Percentiles rank a stretch among this genome's conserved stretches.
Conservation (phyloP, 139 green algal species). For the Tetratostichococcus sp. region DNA sequence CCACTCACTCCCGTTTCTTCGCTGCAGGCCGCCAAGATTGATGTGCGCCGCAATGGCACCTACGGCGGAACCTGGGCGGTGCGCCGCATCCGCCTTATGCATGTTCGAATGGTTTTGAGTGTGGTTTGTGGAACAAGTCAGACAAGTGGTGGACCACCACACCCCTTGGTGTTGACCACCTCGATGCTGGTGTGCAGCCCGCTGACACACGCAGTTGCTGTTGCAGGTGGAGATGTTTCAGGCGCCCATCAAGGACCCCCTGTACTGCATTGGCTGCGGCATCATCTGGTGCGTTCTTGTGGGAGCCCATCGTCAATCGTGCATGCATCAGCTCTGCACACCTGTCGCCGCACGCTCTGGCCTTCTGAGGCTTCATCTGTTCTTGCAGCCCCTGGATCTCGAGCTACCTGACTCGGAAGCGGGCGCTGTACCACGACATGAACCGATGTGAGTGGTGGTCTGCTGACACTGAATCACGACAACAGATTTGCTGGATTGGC, state of each 20-base stretch:
- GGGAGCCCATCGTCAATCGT: too few relatives aligned
- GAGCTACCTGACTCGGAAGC: conserved; percentile 61
- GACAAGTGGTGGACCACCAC: too few relatives aligned
- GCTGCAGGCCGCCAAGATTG: not conserved
- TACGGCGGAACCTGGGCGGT: not conserved
- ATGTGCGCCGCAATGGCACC: not conserved
- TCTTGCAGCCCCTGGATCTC: conserved; percentile 55
- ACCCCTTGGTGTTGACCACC: too few relatives aligned
- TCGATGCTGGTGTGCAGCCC: too few relatives aligned
- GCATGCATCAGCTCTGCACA: too few relatives aligned
- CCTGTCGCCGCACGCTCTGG: too few relatives aligned
- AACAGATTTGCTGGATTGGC: not conserved
- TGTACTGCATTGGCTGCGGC: not conserved
- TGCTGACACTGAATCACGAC: not conserved
- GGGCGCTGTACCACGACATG: conserved; percentile 70
- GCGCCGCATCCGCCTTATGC: too few relatives aligned
- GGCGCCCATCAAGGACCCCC: not conserved
- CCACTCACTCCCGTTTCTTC: too few relatives aligned
- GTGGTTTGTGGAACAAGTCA: too few relatives aligned
- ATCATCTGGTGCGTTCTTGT: not conserved
- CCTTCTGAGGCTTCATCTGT: conserved; percentile 26
- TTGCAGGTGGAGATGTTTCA: not conserved
- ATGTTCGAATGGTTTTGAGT: too few relatives aligned
- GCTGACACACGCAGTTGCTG: not conserved
- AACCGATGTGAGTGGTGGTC: conserved; percentile 11